phyloP scores from a whole-genome alignment of 148 eudicot species.

The Simmondsia chinensis region DNA sequence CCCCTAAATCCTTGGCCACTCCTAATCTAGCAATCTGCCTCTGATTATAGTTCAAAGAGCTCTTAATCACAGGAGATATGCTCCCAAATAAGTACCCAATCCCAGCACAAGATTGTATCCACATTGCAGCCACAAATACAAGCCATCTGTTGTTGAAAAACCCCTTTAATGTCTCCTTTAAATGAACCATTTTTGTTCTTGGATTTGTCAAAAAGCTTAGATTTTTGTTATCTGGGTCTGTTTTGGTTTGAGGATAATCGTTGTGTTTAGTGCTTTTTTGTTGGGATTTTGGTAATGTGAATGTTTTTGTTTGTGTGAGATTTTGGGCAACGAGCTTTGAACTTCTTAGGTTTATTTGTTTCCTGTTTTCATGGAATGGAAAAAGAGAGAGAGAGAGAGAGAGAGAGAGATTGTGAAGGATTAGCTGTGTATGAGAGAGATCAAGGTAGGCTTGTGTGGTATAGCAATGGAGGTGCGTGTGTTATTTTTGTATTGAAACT shows the following conservation, averaged over 20 bases:
- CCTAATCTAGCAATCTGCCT: conserved; percentile 82
- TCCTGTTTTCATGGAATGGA: too few relatives aligned
- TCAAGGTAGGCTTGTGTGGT: too few relatives aligned
- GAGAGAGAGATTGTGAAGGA: too few relatives aligned
- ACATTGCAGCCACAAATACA: conserved; percentile 91
- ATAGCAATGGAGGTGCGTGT: too few relatives aligned
- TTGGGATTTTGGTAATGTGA: not conserved
- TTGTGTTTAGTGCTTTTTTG: not conserved
- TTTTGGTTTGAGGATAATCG: not conserved
- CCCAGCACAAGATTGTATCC: conserved; percentile 93
- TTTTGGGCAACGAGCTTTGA: too few relatives aligned
- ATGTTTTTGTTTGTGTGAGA: too few relatives aligned
- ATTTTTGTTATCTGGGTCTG: too few relatives aligned
- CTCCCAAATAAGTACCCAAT: conserved; percentile 94
- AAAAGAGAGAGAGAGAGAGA: too few relatives aligned
- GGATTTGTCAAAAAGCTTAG: too few relatives aligned
- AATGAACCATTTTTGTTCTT: conserved; percentile 22
- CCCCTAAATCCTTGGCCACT: conserved; percentile 89
- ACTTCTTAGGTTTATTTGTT: too few relatives aligned
- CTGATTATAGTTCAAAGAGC: conserved; percentile 65
- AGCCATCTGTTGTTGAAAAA: conserved; percentile 72
- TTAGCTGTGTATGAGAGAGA: too few relatives aligned
- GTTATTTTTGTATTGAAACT: too few relatives aligned
- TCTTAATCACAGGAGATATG: conserved; percentile 74
- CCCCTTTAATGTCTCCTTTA: conserved; percentile 31